Evolutionary conservation across 371 early-diverging fungal genomes (phyloP), one percentile per base, ranked within the genome.

Genomic region (Circinella umbellata): DNA sequence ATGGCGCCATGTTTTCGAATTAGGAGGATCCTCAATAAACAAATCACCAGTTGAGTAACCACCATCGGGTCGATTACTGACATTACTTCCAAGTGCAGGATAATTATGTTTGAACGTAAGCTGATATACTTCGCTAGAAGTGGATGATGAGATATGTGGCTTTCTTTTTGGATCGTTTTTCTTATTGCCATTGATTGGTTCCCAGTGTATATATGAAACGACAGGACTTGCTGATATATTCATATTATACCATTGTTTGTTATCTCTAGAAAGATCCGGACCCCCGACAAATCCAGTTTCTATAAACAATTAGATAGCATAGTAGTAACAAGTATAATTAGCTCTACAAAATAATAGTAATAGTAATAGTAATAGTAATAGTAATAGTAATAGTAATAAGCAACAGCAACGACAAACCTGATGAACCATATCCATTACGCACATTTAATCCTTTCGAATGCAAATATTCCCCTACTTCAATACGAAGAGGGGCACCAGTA

Each of bases 31-130:
- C 39, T 67, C 64, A 10, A 7, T 63, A 48, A 77, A 76, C 3
- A 82, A 36, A 53, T 82, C 82, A 1, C 76, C 73, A 8, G 78
- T 79, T 8, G 66, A 68, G 61, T 67, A 77, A 6, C 64, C 71
- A 5, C 80, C 82, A 49, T 77, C 73, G 11, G 62, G 48, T n/a
- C 80, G 73, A 46, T 70, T 70, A 0, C 65, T 14, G 17, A 77
- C 53, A 39, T 60, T 38, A 13, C 59, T 67, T 6, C 72, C 75
- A 13, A 77, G 34, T 46, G 36, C 49, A 47, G 71, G 71, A 38
- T 39, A 66, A 14, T 64, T 61, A 27, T 55, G 53, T n/a, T 17
- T 42, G 37, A 67, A 37, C 2, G 57, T 53, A 7, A 72, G 49
- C 39, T 67, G 72, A 17, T 59, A 39, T 11, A 67, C 37, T 13